Evolutionary conservation across 805 yeast genomes (phyloP).

Genomic region (Candida incommunis): DNA sequence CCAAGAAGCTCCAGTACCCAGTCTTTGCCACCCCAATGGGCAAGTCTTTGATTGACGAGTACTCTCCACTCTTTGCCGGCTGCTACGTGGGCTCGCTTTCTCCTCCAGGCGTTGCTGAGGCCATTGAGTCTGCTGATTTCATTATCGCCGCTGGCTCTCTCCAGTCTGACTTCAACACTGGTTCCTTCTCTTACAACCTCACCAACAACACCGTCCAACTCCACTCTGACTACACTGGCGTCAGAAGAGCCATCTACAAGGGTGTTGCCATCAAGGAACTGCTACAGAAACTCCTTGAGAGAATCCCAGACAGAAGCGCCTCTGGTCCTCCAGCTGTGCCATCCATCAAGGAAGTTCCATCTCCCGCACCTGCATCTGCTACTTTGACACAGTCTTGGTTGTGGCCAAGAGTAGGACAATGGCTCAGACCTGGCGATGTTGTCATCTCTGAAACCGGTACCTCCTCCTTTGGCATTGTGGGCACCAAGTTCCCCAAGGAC

Average conservation of each 20-base stretch:
- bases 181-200: slow-evolving; percentile 50
- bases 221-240: slow-evolving; percentile 40
- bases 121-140: slow-evolving; percentile 63
- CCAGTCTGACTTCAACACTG: slow-evolving; percentile 81
- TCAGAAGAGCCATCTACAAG: slow-evolving; percentile 37
- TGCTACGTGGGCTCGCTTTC: slow-evolving; percentile 77
- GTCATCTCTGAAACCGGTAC: slow-evolving; percentile 55
- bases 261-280: slow-evolving; percentile 38
- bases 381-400: slow-evolving; percentile 29
- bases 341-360: slow-evolving; percentile 35
- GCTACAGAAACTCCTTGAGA: slow-evolving; percentile 18
- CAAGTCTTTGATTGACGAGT: slow-evolving; percentile 65
- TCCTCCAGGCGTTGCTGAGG: slow-evolving; percentile 52
- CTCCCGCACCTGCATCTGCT: slow-evolving; percentile 35
- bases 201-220: slow-evolving; percentile 41
- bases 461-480: slow-evolving; percentile 46
- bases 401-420: slow-evolving; percentile 37
- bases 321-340: slow-evolving; percentile 39
- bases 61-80: slow-evolving; percentile 64
- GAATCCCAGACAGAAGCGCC: slow-evolving; percentile 26
- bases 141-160: slow-evolving; percentile 70
- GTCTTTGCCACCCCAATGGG: slow-evolving; percentile 86
- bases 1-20: slow-evolving; percentile 60
- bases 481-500: slow-evolving; percentile 38
- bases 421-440: slow-evolving; percentile 43